phyloP scores from a whole-genome alignment of 2,329 filamentous ascomycete species.

The Penicillium sp. region DNA sequence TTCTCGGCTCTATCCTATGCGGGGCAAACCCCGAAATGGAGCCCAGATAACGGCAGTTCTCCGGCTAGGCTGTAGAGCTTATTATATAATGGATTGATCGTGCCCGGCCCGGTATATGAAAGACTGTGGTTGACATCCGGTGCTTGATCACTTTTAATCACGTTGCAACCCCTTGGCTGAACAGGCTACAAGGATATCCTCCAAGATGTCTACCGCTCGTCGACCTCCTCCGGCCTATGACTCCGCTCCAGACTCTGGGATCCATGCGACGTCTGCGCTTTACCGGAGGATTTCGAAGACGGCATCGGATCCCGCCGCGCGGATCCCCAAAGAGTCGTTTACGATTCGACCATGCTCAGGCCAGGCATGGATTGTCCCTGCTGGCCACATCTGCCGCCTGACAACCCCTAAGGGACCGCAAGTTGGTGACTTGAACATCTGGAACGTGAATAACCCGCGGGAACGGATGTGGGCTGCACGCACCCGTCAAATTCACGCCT shows the following conservation, averaged over 20 bases:
- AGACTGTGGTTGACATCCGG: background rate
- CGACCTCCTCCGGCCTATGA: conserved; percentile 44
- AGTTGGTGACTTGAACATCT: conserved; percentile 82
- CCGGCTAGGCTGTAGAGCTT: background rate
- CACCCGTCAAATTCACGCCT: conserved; percentile 75
- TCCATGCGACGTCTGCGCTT: conserved; percentile 39
- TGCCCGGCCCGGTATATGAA: background rate
- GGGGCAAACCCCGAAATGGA: conserved; percentile 7
- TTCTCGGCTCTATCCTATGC: conserved; percentile 4
- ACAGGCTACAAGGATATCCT: background rate
- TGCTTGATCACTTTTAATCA: background rate
- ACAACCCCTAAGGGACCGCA: conserved; percentile 77
- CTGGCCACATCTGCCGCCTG: conserved; percentile 69
- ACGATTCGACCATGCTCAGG: conserved; percentile 73
- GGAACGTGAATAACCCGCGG: conserved; percentile 73
- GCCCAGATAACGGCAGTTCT: conserved; percentile 6
- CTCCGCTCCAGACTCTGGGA: conserved; percentile 36
- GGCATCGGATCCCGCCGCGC: conserved; percentile 30
- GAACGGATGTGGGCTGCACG: conserved; percentile 82
- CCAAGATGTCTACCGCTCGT: conserved; percentile 30
- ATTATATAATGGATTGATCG: conserved; percentile 1
- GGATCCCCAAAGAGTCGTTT: conserved; percentile 50
- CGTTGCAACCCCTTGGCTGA: background rate
- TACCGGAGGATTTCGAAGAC: conserved; percentile 42
- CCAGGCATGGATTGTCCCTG: conserved; percentile 69